These are phyloP conservation scores for Wickerhamiella shivajii DNA, from an alignment of 805 yeast species.

Conservation along the genomic window DNA sequence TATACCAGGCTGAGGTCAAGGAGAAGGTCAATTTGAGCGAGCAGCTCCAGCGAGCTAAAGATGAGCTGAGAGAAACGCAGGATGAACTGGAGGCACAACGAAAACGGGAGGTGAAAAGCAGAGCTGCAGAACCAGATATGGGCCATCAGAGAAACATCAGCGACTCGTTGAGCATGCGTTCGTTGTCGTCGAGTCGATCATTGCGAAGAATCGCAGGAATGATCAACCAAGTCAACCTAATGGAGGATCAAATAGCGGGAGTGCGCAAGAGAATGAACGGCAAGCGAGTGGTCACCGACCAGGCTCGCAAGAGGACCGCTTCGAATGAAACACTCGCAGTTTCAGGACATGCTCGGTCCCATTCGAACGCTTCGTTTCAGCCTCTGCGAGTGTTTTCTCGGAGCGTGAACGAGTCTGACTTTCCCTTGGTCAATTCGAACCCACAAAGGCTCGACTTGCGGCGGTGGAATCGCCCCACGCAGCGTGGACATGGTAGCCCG, in stretches of 20 bases:
- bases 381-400: no score
- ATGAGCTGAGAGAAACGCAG: constrained; percentile 23
- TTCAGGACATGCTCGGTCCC: no score
- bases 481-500: no score
- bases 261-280: constrained; percentile 7
- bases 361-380: no score
- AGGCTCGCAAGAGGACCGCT: no score
- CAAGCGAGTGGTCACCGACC: no score
- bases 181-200: constrained; percentile 8
- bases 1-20: constrained; percentile 25
- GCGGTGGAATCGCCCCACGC: no score
- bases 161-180: background rate
- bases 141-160: background rate
- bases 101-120: constrained; percentile 4
- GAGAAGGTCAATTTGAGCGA: constrained; percentile 9
- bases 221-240: constrained; percentile 18
- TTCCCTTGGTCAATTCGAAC: no score
- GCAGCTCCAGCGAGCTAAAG: constrained; percentile 23
- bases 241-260: constrained; percentile 20
- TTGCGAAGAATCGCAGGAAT: constrained; percentile 22
- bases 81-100: constrained; percentile 21
- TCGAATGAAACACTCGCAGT: no score
- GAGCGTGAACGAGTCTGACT: no score
- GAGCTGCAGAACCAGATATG: background rate
- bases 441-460: no score